Evolutionary conservation across 2,329 filamentous ascomycete genomes (phyloP).

Genomic region (Tolypocladium cylindrosporum): DNA sequence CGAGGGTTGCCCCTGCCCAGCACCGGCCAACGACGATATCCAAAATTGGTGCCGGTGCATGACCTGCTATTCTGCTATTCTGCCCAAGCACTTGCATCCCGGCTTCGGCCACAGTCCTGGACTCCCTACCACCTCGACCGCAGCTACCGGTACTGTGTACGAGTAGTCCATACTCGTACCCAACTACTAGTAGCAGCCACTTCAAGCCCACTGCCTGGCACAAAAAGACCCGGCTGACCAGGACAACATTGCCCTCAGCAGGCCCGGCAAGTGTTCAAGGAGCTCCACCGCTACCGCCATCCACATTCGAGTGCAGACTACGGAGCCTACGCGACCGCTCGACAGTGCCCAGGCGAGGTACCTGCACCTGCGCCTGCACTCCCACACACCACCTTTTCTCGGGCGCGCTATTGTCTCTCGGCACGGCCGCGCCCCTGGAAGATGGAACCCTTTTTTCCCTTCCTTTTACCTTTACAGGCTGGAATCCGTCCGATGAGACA

Average conservation of each 20-base stretch:
- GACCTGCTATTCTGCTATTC: neutral
- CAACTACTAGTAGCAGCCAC: neutral
- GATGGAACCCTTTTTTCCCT: conserved; percentile 5
- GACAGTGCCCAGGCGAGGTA: neutral
- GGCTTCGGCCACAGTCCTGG: neutral
- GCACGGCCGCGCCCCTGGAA: conserved; percentile 8
- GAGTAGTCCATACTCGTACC: neutral
- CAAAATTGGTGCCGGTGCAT: neutral
- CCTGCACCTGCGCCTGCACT: neutral
- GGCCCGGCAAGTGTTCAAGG: neutral
- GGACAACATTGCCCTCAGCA: neutral
- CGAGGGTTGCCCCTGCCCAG: neutral
- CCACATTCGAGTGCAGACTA: too few species aligned
- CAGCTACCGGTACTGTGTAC: neutral
- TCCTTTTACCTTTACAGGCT: conserved; percentile 8
- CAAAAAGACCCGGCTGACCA: neutral
- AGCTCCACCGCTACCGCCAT: neutral
- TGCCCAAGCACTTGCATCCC: neutral
- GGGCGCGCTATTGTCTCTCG: conserved; percentile 12
- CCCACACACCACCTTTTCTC: neutral
- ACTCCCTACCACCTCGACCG: neutral
- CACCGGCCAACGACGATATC: neutral
- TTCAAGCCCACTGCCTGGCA: neutral
- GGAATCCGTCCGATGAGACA: conserved; percentile 24
- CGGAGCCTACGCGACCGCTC: neutral